Base-by-base conservation (phyloP, 1,139 yeast genomes). In the Candida sanyaensis region DNA sequence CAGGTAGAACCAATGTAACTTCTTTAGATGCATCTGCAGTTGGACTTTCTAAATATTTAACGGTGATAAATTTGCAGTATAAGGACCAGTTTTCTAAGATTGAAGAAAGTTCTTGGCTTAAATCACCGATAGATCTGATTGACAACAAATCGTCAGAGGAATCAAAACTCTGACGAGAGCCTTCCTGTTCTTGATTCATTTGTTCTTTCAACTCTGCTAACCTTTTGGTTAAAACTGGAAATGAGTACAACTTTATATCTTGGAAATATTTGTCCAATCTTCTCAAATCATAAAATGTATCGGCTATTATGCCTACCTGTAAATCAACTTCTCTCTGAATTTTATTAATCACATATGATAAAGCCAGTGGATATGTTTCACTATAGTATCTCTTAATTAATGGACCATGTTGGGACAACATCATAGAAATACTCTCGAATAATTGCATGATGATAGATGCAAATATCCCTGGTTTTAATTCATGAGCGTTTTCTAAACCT, bases 281-380 rank as follows among this genome's bases (percentile, higher is more conserved):
- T 52, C 89, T 78, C 43, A 81, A 77, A 55, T 89, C 97, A 72
- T 85, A 83, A 61, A 90, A 90, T 0, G 96, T 89, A 63, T 93
- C 98, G 48, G 89, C 75, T 9, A 93, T 87, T 42, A 93, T 71
- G 0, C 96, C 96, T 24, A 95, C 87, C 61, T 93, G 99, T 11
- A 92, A 77, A 61, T 93, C 99, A 21, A 96, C 86, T 61, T 93
- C 99, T 49, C 80, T 75, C 64, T 93, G 96, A 32, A 93, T 85
- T 48, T 80, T 81, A 27, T 78, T 82, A 54, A 92, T 77, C 5
- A 92, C 92, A 42, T 75, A 76, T 3, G 77, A 69, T 73, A 92
- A 83, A 27, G 89, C 84, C 17, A 76, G 68, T 1, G 75, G 73
- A 45, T 66, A 73, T 0, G 74, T 64, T 1, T 60, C 54, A 5